phyloP scores from a whole-genome alignment of 495 filamentous ascomycete species.

The Jackrogersella multiformis region DNA sequence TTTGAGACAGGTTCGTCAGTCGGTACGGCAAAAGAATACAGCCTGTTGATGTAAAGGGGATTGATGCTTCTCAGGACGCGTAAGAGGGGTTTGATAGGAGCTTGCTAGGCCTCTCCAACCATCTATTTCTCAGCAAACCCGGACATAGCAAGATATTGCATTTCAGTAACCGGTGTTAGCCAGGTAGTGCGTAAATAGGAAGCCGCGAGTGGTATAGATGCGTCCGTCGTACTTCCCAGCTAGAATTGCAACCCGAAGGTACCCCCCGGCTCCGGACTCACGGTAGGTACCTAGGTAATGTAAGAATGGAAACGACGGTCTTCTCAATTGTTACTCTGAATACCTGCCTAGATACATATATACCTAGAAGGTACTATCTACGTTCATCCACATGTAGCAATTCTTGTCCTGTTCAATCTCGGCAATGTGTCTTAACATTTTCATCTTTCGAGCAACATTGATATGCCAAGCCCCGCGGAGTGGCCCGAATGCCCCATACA shows the following conservation, averaged over 20 bases:
- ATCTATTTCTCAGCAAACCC: not conserved
- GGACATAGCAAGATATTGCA: slow-evolving; percentile 1
- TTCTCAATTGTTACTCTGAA: not conserved
- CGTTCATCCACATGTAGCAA: not conserved
- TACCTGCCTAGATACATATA: not conserved
- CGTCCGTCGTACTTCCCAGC: not conserved
- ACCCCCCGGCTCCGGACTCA: slow-evolving; percentile 16
- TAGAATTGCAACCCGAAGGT: slow-evolving; percentile 4
- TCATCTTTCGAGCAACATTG: not conserved
- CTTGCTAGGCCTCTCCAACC: not conserved
- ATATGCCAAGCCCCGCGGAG: not conserved
- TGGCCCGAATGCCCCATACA: not conserved
- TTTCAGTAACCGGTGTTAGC: not conserved
- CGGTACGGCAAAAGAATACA: not conserved
- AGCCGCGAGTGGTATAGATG: not conserved
- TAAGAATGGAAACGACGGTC: not conserved
- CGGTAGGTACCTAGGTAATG: too few relatives aligned
- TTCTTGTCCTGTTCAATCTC: not conserved
- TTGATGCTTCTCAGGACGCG: not conserved
- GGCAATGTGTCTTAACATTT: not conserved
- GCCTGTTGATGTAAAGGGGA: not conserved
- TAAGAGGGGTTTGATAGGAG: not conserved
- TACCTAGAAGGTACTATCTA: too few relatives aligned
- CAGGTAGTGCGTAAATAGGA: not conserved
- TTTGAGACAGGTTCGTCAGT: not conserved